Evolutionary conservation across 345 rosid species (phyloP), one percentile per base, ranked within the genome.

Genomic region (Aquilaria malaccensis): DNA sequence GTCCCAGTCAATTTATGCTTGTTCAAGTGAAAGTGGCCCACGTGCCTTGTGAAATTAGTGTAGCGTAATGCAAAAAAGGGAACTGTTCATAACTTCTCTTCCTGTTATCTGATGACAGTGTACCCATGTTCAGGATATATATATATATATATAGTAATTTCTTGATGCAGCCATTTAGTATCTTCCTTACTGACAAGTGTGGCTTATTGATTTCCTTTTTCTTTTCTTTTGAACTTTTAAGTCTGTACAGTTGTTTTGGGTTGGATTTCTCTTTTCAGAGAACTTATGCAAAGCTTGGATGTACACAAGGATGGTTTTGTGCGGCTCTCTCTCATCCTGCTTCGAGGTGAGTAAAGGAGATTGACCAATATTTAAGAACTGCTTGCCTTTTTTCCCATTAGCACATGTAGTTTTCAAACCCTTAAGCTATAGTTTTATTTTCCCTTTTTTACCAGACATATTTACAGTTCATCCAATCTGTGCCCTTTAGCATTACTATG

Each of bases 301-400:
- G 95, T 69, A 84, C 96, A 6, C 97, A 89, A 84, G 98, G 97
- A 67, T 93, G 97, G 95, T 93, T 93, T 77, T 74, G 74, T 33
- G 84, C 97, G 68, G 83, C 95, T 65, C 68, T 84, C 66, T 63
- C 75, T 50, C 92, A 94, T 64, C 94, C 92, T 69, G 66, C 95
- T 61, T 74, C 90, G 56, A 68, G 73, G 97, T 89, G 67, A 79
- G 81, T 72, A 41, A 13, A 56, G 6, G 32, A 3, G 10, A 14
- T 22, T 60, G 30, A 37, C 45, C 51, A 7, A n/a, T 52, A 52
- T 52, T 9, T 14, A 29, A 2, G 29, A 22, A 7, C 9, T 50
- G 13, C 11, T 12, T 50, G 13, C 12, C 12, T 50, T 10, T 3
- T 12, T 7, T 11, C 9, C 9, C 3, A 2, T 14, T 50, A 10